Base-by-base conservation (phyloP, 495 filamentous ascomycete genomes). In the Tuber brumale region DNA sequence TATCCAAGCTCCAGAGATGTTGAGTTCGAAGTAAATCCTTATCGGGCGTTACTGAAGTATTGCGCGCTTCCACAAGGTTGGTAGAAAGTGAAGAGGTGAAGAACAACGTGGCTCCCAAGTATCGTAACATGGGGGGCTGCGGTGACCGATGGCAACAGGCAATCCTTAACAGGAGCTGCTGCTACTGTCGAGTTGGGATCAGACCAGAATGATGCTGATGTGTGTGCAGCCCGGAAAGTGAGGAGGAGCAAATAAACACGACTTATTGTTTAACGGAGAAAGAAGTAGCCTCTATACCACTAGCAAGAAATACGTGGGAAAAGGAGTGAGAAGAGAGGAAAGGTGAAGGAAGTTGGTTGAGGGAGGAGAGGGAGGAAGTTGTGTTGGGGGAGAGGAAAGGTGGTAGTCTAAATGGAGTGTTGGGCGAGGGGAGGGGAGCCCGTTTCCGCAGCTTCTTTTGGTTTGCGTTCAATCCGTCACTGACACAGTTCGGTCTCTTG, bases 1-100 rank as follows among this genome's bases (percentile, higher is more conserved):
- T 87, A 23, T 82, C 80, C 16, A 82, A 71, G 71, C 80, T 82
- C 77, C 76, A 82, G 10, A 75, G 77, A 9, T 76, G 72, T 61
- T 82, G 81, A 12, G 41, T 70, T 48, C 80, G 73, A 10, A 82
- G 66, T 71, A 82, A 75, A 39, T 72, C 76, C 27, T 72, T 74
- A 43, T 82, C 76, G 48, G 44, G 66, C 23, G 74, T 74, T 46
- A 76, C 73, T 39, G 81, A 82, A 31, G 66, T 75, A 70, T 82
- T 82, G 19, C 72, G 44, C 19, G 81, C 75, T 27, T 77, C 72
- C 10, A 69, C 45, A 19, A 41, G 45, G 7, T 61, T 19, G 19
- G 71, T 48, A 51, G 76, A 46, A 37, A 80, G 51, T 46, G 80
- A 79, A 10, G 66, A 42, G 18, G 75, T 74, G 44, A 82, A 72